Conservation (phyloP, 768 basidiomycete genomes). For the Cystofilobasidium capitatum region DNA sequence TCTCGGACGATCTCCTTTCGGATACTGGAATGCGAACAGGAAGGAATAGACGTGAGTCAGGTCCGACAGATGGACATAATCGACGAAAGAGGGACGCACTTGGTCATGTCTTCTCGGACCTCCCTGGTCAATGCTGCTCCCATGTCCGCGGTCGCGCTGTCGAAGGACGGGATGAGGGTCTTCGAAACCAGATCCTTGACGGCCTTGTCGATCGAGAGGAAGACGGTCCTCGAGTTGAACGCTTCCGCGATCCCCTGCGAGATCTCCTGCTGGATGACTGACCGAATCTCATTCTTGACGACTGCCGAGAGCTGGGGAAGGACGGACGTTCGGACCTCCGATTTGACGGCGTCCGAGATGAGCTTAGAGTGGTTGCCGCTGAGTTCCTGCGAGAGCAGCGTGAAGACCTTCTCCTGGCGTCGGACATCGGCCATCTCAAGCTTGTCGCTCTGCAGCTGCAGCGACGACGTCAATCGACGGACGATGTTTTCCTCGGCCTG, state of each 20-base stretch:
- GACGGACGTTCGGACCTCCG: conserved; percentile 12
- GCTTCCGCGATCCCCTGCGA: conserved; percentile 12
- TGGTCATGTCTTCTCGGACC: conserved; percentile 22
- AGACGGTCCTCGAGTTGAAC: neutral
- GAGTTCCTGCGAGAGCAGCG: conserved; percentile 14
- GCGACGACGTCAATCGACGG: neutral
- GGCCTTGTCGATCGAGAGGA: conserved; percentile 12
- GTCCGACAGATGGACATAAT: neutral
- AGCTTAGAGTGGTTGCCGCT: conserved; percentile 14
- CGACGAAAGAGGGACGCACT: neutral
- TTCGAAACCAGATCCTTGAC: conserved; percentile 23
- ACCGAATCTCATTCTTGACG: conserved; percentile 7
- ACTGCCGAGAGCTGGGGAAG: conserved; percentile 13
- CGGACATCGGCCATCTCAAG: conserved; percentile 19
- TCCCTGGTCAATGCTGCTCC: conserved; percentile 3
- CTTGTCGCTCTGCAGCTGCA: conserved; percentile 18
- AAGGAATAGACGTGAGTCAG: neutral
- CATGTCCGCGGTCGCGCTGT: conserved; percentile 8
- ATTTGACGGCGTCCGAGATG: neutral
- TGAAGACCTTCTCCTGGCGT: conserved; percentile 20
- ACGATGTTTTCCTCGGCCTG: conserved; percentile 17
- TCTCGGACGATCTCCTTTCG: conserved; percentile 23
- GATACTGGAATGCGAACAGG: neutral
- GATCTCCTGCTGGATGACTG: conserved; percentile 14
- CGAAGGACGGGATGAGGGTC: conserved; percentile 19